A percentile compares a stretch with the other conserved stretches of the same genome.
phyloP scores from a whole-genome alignment of 2,329 filamentous ascomycete genomes.

The Xylaria sp. region DNA sequence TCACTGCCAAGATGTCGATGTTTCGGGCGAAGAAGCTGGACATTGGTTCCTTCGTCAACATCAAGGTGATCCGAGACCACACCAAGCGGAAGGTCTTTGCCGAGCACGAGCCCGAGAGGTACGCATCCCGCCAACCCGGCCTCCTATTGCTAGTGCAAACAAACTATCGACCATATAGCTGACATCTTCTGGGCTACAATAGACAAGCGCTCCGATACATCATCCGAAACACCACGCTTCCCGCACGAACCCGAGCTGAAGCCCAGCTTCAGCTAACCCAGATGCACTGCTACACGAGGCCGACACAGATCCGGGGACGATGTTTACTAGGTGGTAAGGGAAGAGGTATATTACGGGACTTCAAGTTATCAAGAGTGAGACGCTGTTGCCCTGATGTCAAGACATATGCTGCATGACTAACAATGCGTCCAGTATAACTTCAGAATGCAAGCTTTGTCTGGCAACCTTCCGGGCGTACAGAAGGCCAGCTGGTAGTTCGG shows the following conservation, averaged over 20 bases:
- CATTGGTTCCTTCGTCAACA: conserved; percentile 86
- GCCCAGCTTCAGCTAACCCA: conserved; percentile 92
- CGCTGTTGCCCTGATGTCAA: background rate
- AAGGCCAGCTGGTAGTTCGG: conserved; percentile 89
- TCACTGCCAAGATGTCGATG: conserved; percentile 72
- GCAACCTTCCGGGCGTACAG: conserved; percentile 89
- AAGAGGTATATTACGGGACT: conserved; percentile 90
- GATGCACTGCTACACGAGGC: conserved; percentile 95
- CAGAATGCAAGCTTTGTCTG: conserved; percentile 85
- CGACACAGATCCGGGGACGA: conserved; percentile 92
- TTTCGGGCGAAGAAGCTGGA: conserved; percentile 93
- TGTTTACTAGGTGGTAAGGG: conserved; percentile 93
- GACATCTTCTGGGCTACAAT: conserved; percentile 51
- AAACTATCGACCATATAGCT: conserved; percentile 5
- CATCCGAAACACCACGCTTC: conserved; percentile 89
- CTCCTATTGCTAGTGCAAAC: conserved; percentile 16
- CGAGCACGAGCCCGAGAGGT: conserved; percentile 89
- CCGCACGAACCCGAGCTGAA: conserved; percentile 83
- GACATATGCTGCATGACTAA: conserved; percentile 41
- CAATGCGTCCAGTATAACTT: conserved; percentile 79
- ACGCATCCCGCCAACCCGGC: conserved; percentile 42
- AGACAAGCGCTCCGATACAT: conserved; percentile 95
- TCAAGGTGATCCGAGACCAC: conserved; percentile 89
- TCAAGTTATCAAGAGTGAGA: conserved; percentile 68
- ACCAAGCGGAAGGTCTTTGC: conserved; percentile 95